Evolutionary conservation across 805 yeast genomes (phyloP), one percentile per base, ranked within the genome.

Genomic region (Debaryomyces maramus): DNA sequence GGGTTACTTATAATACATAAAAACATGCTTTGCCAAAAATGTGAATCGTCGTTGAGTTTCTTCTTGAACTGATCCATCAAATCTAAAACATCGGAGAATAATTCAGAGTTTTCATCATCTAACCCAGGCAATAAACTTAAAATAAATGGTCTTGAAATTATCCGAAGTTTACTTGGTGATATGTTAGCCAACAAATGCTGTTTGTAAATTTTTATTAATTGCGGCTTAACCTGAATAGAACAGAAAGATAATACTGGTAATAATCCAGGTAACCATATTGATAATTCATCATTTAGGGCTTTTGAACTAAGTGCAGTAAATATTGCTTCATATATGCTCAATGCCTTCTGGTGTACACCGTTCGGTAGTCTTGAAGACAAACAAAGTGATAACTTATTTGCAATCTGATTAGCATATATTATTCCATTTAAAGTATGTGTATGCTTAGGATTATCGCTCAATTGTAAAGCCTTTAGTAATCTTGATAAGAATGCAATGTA

Each of bases 341-440:
- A 63, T 0, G 97, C 77, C 56, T 88, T 93, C 49, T 85, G 85
- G 58, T 93, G 99, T 0, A 93, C 99, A 6, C 99, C 99, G 35
- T 95, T 86, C 0, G 99, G 99, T 8, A 93, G 71, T 36, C 73
- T 73, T 1, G 95, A 83, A 2, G 89, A 80, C 20, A 91, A 66
- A 45, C 98, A 93, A 30, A 83, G 78, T 0, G 96, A 79, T 36
- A 93, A 70, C 29, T 84, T 72, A 44, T 78, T 77, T 23, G 96
- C 79, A 1, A 93, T 81, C 35, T 77, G 77, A 10, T 77, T 65
- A 2, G 83, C 78, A 33, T 68, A 73, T 0, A 97, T 98, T 9
- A 91, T 71, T 75, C 80, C 78, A 44, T 37, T 14, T 11, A 43
- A 38, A 3, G 50, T 39, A 6, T 77, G 70, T 32, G 46, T 32